Evolutionary conservation across 2,329 filamentous ascomycete genomes (phyloP).

Genomic region (Parascedosporium putredinis): DNA sequence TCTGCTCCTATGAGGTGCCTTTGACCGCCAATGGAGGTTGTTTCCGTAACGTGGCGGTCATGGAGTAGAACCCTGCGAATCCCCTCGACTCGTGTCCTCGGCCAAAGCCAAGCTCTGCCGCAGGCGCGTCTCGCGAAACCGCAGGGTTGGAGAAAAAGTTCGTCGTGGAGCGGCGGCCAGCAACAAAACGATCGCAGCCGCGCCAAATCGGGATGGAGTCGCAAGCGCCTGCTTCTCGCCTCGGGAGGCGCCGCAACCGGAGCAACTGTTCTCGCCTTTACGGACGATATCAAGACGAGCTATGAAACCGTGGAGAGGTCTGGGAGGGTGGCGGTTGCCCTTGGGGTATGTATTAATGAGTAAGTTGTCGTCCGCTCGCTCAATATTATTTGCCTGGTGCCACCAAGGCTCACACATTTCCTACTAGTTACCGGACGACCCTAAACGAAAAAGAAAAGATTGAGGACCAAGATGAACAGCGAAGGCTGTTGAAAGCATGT

Average conservation of each 20-base stretch:
- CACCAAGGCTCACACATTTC: no score
- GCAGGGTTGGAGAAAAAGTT: not conserved
- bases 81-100: slow-evolving; percentile 2
- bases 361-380: no score
- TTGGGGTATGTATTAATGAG: slow-evolving; percentile 84
- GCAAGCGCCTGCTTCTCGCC: slow-evolving; percentile 32
- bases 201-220: slow-evolving; percentile 1
- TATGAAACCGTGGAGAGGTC: slow-evolving; percentile 69
- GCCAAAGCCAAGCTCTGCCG: not conserved
- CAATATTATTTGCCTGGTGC: no score
- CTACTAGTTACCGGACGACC: slow-evolving; percentile 69
- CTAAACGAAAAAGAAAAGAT: slow-evolving; percentile 58
- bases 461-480: slow-evolving; percentile 53
- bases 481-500: slow-evolving; percentile 65
- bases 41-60: slow-evolving; percentile 5
- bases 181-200: not conserved
- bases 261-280: slow-evolving; percentile 41
- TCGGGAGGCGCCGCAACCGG: slow-evolving; percentile 40
- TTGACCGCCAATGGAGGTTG: slow-evolving; percentile 4
- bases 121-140: not conserved
- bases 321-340: slow-evolving; percentile 62
- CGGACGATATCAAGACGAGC: slow-evolving; percentile 62
- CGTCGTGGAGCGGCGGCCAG: not conserved
- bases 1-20: slow-evolving; percentile 4
- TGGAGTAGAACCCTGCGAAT: slow-evolving; percentile 4